phyloP scores from a whole-genome alignment of 108 stramenopile genomes.

The Nitzschia sp. region DNA sequence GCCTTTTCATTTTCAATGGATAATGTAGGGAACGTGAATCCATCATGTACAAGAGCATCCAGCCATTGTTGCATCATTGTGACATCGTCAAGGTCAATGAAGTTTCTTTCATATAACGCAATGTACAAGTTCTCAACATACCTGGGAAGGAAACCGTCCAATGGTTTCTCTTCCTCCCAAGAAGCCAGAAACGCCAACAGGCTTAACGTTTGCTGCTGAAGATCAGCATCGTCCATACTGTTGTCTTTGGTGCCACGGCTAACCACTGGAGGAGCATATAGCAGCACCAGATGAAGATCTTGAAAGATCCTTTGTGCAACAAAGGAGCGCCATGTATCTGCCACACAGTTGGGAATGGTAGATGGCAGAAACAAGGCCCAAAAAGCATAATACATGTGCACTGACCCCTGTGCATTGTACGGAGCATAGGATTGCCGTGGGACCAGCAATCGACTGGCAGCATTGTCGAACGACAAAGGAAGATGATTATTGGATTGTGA shows the following conservation, averaged over 20 bases:
- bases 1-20: background rate
- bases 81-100: conserved; percentile 24
- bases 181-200: conserved; percentile 42
- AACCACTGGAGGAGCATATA: background rate
- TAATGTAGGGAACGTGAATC: conserved; percentile 26
- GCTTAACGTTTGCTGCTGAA: too few species aligned
- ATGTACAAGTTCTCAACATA: conserved; percentile 37
- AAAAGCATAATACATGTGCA: too few species aligned
- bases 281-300: background rate
- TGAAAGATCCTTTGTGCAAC: conserved; percentile 40
- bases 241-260: conserved; percentile 24
- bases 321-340: too few species aligned
- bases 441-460: too few species aligned
- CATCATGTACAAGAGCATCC: conserved; percentile 20
- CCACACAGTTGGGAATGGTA: too few species aligned
- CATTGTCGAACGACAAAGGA: too few species aligned
- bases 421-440: too few species aligned
- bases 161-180: too few species aligned
- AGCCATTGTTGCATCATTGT: conserved; percentile 41
- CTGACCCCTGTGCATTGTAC: too few species aligned
- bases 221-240: too few species aligned
- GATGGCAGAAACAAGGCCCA: too few species aligned
- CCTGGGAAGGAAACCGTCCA: conserved; percentile 15
- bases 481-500: too few species aligned
- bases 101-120: conserved; percentile 46